These are phyloP conservation scores for Cryomyces antarcticus DNA, from an alignment of 495 filamentous ascomycete genomes.

Conservation along the genomic window DNA sequence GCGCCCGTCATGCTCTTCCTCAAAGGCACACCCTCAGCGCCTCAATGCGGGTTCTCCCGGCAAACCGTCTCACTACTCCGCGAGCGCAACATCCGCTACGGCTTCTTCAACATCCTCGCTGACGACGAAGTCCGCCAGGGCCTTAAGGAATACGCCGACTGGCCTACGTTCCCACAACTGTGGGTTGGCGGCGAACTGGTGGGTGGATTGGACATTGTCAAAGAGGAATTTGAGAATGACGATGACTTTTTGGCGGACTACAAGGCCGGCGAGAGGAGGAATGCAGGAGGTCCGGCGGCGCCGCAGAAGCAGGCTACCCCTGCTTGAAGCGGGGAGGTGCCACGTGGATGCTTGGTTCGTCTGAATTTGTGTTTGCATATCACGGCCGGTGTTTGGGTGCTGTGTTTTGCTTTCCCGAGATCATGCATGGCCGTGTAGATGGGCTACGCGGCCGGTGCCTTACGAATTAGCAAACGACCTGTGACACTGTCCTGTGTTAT, in stretches of 20 bases:
- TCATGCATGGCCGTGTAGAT: background rate
- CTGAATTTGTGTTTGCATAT: background rate
- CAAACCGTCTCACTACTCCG: constrained; percentile 71
- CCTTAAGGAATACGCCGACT: constrained; percentile 83
- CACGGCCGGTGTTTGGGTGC: background rate
- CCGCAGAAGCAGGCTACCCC: constrained; percentile 1
- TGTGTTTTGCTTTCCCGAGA: background rate
- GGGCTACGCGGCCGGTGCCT: background rate
- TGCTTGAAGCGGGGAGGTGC: background rate
- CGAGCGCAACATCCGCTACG: constrained; percentile 80
- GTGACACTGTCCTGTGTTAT: background rate
- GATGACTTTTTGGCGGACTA: constrained; percentile 59
- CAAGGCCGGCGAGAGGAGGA: constrained; percentile 21
- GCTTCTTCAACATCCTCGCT: constrained; percentile 96
- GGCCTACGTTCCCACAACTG: constrained; percentile 91
- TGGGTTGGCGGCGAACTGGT: constrained; percentile 68
- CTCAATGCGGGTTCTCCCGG: constrained; percentile 87
- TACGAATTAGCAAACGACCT: background rate
- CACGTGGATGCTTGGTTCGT: background rate
- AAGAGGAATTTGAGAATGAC: constrained; percentile 41
- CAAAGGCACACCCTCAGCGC: constrained; percentile 75
- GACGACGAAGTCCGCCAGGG: constrained; percentile 96
- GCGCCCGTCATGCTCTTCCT: constrained; percentile 96
- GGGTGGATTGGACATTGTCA: constrained; percentile 90
- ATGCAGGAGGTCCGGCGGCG: constrained; percentile 2